Evolutionary conservation across 2,329 filamentous ascomycete genomes (phyloP).

Genomic region (Graphiopsis chlorocephala): DNA sequence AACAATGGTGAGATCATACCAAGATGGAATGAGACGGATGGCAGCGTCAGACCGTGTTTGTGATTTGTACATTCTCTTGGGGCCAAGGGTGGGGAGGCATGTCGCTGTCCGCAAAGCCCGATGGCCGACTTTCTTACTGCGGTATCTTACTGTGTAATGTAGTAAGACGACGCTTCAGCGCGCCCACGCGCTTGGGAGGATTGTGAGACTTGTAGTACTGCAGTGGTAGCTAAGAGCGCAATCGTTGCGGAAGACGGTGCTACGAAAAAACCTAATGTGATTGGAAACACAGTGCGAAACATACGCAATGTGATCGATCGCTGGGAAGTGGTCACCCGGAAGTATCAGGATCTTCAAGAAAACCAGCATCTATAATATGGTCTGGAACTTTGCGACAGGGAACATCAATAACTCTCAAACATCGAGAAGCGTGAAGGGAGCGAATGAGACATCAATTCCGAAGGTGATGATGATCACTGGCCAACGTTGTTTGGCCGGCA

Average conservation of each 20-base stretch:
- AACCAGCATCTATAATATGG: not conserved
- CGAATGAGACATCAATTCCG: not conserved
- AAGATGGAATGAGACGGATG: not conserved
- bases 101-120: conserved; percentile 10
- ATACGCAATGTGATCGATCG: not conserved
- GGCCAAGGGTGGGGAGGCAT: not conserved
- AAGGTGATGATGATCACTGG: not conserved
- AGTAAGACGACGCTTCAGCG: not conserved
- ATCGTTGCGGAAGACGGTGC: not conserved
- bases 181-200: not conserved
- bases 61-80: not conserved
- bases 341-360: not conserved
- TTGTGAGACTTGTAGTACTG: not conserved
- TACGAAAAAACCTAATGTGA: not conserved
- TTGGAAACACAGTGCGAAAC: not conserved
- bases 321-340: not conserved
- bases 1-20: conserved; percentile 6
- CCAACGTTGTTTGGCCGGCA: not conserved
- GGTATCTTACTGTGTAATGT: not conserved
- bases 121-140: not conserved
- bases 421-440: not conserved
- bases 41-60: not conserved
- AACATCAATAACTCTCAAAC: not conserved
- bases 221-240: not conserved
- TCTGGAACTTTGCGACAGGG: not conserved